Evolutionary conservation across 768 basidiomycete species (phyloP), one percentile per base, ranked within the genome.

Genomic region (Mycena epipterygia): DNA sequence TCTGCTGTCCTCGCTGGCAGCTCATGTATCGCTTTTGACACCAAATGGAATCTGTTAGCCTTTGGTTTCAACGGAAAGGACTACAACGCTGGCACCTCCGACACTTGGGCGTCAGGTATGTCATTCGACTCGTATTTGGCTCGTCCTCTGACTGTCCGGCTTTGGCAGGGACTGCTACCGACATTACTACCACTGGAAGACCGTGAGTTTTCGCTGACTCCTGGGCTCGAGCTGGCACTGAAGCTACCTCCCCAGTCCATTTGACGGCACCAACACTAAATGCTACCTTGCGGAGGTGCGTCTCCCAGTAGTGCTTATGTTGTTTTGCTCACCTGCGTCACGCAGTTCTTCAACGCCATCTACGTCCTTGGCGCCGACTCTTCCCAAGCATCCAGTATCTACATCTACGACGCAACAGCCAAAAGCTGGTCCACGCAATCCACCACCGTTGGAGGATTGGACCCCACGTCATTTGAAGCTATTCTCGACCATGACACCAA

Each of bases 401-500:
- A 96, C 83, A 93, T 98, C 68, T 98, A 91, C 82, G 88, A 96
- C 75, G 94, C 92, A 8, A 77, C 83, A 9, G 86, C 84, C 27
- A 89, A 90, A 70, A 86, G 91, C 0, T 97, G 96, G 96, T 88
- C 93, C 4, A 92, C 87, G 3, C 96, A 98, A 77, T 73, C 84
- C 2, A 87, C 87, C 19, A 86, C 82, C 7, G 74, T 86, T 0
- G 87, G 86, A 39, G 80, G 79, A 61, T 91, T 93, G 73, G 90
- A 96, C 78, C 87, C 89, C 5, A 79, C 85, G 2, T 87, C 89
- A 23, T 92, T 91, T 75, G 86, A 84, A 30, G 88, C 93, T 30
- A 90, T 97, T 70, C 87, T 98, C 37, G 96, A 98, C 82, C 96
- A 97, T 73, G 96, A 98, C 79, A 98, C 96, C 57, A 96, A 97